These are phyloP conservation scores for Chenopodium album DNA, from an alignment of 148 eudicot species.

Conservation along the genomic window DNA sequence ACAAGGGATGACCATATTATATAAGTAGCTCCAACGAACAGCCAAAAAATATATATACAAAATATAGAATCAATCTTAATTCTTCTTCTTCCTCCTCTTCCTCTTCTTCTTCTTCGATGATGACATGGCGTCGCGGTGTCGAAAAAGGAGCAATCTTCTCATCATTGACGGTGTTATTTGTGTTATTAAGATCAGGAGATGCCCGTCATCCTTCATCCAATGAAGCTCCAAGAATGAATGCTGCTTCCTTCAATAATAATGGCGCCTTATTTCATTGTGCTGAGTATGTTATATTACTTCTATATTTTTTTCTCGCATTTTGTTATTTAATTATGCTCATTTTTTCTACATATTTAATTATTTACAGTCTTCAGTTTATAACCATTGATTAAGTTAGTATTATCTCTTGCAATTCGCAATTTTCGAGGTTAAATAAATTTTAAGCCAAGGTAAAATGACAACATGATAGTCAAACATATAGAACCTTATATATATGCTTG, in stretches of 20 bases:
- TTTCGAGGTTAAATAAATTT: too few species aligned
- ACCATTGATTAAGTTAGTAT: too few species aligned
- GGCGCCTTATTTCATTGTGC: conserved; percentile 22
- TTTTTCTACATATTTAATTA: not conserved
- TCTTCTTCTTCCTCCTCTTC: not conserved
- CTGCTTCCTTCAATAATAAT: not conserved
- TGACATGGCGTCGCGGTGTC: not conserved
- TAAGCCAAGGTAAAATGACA: too few species aligned
- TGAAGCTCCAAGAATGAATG: not conserved
- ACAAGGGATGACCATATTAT: not conserved
- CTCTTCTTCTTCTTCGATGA: not conserved
- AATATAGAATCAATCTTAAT: not conserved
- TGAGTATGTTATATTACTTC: conserved; percentile 19
- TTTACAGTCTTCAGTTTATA: not conserved
- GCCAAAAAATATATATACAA: not conserved
- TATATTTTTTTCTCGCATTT: not conserved
- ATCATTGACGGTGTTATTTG: not conserved
- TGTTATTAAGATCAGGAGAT: conserved; percentile 5
- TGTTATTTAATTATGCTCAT: not conserved
- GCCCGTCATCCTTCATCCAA: not conserved
- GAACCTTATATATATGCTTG: too few species aligned
- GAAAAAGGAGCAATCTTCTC: not conserved
- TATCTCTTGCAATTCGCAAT: too few species aligned
- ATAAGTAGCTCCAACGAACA: not conserved
- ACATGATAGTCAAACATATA: too few species aligned